Evolutionary conservation across 306 rosid species (phyloP).

Genomic region (Benincasa hispida): DNA sequence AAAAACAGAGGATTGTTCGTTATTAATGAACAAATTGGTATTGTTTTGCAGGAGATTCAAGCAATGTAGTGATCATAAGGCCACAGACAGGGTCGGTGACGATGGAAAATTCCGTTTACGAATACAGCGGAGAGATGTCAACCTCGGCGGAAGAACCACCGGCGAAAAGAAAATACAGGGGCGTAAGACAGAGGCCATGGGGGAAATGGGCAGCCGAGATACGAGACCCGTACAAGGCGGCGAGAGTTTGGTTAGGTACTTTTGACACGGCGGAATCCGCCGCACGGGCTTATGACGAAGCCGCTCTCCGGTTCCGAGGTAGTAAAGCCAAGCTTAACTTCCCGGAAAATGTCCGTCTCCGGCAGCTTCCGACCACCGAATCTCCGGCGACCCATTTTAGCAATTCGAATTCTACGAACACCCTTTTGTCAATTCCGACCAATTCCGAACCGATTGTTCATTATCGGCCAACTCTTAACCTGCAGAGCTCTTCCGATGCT

Average conservation of each 20-base stretch:
- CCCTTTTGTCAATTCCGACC: slow-evolving; percentile 28
- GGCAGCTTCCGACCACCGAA: neutral
- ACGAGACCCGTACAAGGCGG: slow-evolving; percentile 33
- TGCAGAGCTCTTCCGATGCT: slow-evolving; percentile 6
- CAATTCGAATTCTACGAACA: slow-evolving; percentile 1
- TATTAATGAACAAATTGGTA: neutral
- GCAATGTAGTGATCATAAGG: neutral
- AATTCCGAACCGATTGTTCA: slow-evolving; percentile 36
- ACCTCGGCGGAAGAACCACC: slow-evolving; percentile 9
- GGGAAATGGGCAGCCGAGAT: slow-evolving; percentile 47
- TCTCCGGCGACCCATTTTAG: slow-evolving; percentile 7
- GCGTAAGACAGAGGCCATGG: slow-evolving; percentile 45
- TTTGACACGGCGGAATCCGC: slow-evolving; percentile 38
- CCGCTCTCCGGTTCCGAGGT: slow-evolving; percentile 39
- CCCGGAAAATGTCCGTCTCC: slow-evolving; percentile 36
- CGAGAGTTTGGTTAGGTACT: slow-evolving; percentile 41
- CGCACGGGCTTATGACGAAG: slow-evolving; percentile 33
- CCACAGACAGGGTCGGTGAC: neutral
- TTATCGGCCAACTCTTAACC: slow-evolving; percentile 11
- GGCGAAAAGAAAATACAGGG: slow-evolving; percentile 33
- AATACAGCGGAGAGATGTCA: slow-evolving; percentile 10
- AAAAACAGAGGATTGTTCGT: neutral
- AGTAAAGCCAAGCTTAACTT: slow-evolving; percentile 41
- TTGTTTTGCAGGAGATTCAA: neutral
- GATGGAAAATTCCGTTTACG: slow-evolving; percentile 7